Evolutionary conservation across 2,329 filamentous ascomycete species (phyloP), one percentile per base, ranked within the genome.

Genomic region (Escovopsis sp.): DNA sequence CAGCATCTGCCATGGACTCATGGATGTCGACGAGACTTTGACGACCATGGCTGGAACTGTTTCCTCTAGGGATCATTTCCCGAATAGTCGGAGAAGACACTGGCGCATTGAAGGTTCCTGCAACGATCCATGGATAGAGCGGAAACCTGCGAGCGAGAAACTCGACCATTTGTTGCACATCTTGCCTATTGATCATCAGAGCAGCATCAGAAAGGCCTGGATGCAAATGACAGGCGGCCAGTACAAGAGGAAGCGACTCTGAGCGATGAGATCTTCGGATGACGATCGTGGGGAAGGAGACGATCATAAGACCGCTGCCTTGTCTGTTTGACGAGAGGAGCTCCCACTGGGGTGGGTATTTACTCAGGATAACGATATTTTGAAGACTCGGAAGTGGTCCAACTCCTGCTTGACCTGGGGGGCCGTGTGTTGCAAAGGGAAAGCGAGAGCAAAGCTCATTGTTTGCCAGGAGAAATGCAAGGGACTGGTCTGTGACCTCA

Each of bases 401-500:
- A 40, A 73, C 58, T 11, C 68, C 66, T 4, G 54, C 26, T 47
- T 78, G 69, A 7, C 60, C 53, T 0, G 77, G 73, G 1, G 75
- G 72, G 0, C 67, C 73, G 51, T 78, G 69, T 2, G 73, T 75
- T n/a, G 62, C 57, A 52, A 70, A 81, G 1, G 68, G 64, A 48
- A 78, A 82, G 2, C 55, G 58, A 10, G 56, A 48, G 26, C 65
- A 64, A 23, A 82, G 60, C 2, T 58, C 51, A 2, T 58, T 45
- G 43, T 73, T 55, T 3, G 53, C 51, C 2, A 82, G 67, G 1
- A 83, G 59, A 44, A 66, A 68, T 0, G 66, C 64, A 0, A 83
- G 65, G 46, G 82, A 80, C 35, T 73, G 66, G 47, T 82, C 77
- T 0, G 76, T 79, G 1, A 82, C 72, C 57, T 82, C 79, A 53